Evolutionary conservation across 2,329 filamentous ascomycete genomes (phyloP).

Genomic region (Aspergillus sojae): DNA sequence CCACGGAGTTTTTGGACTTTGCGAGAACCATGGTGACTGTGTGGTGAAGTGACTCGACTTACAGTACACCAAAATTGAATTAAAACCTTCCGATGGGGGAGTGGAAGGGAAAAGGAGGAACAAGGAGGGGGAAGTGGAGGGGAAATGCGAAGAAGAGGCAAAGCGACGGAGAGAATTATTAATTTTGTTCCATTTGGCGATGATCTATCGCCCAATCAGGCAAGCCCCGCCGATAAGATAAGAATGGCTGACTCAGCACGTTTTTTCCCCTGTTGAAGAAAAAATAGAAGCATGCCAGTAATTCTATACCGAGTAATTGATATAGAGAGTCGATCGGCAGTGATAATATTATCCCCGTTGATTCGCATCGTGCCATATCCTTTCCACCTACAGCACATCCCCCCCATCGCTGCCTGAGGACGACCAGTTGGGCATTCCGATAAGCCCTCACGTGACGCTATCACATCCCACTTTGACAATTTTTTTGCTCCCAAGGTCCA

Average conservation of each 20-base stretch:
- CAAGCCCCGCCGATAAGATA: constrained; percentile 29
- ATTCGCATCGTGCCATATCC: not conserved
- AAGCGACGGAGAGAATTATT: constrained; percentile 16
- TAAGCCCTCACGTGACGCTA: constrained; percentile 34
- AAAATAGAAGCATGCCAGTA: no score
- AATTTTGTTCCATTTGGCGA: constrained; percentile 19
- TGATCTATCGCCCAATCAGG: constrained; percentile 9
- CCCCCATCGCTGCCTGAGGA: not conserved
- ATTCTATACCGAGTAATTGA: not conserved
- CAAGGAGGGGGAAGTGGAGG: not conserved
- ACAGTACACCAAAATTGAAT: not conserved
- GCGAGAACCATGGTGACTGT: constrained; percentile 67
- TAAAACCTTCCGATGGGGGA: constrained; percentile 13
- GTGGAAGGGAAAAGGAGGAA: constrained; percentile 12
- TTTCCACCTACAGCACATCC: not conserved
- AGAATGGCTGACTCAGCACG: constrained; percentile 30
- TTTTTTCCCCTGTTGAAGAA: not conserved
- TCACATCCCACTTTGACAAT: constrained; percentile 26
- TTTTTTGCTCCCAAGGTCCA: constrained; percentile 7
- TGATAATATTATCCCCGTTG: not conserved
- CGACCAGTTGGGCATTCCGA: constrained; percentile 17
- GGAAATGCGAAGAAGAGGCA: not conserved
- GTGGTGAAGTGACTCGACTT: constrained; percentile 4
- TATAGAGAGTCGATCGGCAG: not conserved
- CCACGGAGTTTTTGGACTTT: constrained; percentile 94